These are phyloP conservation scores for Lachancea quebecensis DNA, from an alignment of 805 yeast genomes.

Conservation along the genomic window DNA sequence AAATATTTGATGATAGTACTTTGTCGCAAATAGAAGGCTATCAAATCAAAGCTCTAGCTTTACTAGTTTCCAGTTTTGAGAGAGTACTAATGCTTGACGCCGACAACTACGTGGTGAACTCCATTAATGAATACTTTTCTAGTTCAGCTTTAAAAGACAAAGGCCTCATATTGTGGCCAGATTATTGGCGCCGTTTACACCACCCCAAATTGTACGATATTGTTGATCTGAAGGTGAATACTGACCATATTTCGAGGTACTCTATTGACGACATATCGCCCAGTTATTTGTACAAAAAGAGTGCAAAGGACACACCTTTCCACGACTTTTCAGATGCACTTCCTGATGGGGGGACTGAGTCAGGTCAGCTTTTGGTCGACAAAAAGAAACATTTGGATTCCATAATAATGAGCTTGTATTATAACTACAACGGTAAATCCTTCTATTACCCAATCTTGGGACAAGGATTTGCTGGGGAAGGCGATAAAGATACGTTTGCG, in stretches of 20 bases:
- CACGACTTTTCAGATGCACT: constrained; percentile 59
- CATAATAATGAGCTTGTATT: constrained; percentile 53
- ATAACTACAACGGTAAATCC: constrained; percentile 60
- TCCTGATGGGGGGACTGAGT: constrained; percentile 66
- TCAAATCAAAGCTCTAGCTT: constrained; percentile 63
- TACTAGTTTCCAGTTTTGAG: constrained; percentile 66
- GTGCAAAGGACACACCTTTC: constrained; percentile 33
- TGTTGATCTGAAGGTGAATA: constrained; percentile 48
- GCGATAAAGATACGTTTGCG: constrained; percentile 71
- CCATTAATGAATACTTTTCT: constrained; percentile 54
- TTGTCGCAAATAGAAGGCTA: constrained; percentile 49
- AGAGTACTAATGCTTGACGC: constrained; percentile 67
- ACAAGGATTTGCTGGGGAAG: constrained; percentile 74
- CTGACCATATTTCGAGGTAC: constrained; percentile 33
- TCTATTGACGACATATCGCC: constrained; percentile 33
- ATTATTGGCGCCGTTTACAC: constrained; percentile 81
- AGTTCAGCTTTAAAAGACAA: constrained; percentile 47
- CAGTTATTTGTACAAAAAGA: constrained; percentile 16
- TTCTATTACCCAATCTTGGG: constrained; percentile 63
- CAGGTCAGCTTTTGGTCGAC: constrained; percentile 63
- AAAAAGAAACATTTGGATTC: constrained; percentile 54
- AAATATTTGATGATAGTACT: constrained; percentile 45
- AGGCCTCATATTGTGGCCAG: constrained; percentile 70
- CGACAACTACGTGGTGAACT: constrained; percentile 63
- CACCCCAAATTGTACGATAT: constrained; percentile 66